phyloP scores from a whole-genome alignment of 345 rosid species.

The Geranium rotundifolium region DNA sequence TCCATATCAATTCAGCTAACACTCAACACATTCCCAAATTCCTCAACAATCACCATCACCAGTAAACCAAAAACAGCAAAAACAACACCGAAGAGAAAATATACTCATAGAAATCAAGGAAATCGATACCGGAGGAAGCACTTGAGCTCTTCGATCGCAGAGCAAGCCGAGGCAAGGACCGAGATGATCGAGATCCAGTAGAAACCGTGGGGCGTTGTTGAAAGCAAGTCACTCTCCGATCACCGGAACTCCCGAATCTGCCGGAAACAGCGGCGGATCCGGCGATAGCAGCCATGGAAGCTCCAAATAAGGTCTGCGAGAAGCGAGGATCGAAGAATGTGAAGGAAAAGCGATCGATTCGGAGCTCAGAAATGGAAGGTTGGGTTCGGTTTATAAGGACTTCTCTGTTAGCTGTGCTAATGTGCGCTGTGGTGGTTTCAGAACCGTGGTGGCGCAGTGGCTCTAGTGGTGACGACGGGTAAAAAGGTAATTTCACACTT shows the following conservation, averaged over 20 bases:
- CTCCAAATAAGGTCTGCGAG: conserved; percentile 15
- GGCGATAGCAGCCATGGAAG: conserved; percentile 43
- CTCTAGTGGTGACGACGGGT: too few species aligned
- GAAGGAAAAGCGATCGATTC: conserved; percentile 4
- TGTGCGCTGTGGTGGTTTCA: too few species aligned
- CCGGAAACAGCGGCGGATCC: conserved; percentile 31
- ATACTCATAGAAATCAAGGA: conserved; percentile 12
- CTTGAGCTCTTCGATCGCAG: conserved; percentile 36
- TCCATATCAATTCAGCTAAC: background rate
- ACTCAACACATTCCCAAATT: background rate
- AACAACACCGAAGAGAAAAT: conserved; percentile 3
- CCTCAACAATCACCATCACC: background rate
- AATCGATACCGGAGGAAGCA: conserved; percentile 40
- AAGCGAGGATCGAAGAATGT: background rate
- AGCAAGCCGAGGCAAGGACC: conserved; percentile 22
- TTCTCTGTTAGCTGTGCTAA: too few species aligned
- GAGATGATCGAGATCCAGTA: conserved; percentile 16
- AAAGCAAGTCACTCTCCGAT: conserved; percentile 26
- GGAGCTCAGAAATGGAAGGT: background rate
- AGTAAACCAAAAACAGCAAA: background rate
- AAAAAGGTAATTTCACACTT: too few species aligned
- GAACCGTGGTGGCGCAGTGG: too few species aligned
- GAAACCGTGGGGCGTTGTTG: conserved; percentile 39
- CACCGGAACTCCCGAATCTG: conserved; percentile 11
- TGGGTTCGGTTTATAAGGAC: too few species aligned